Percentiles rank a stretch among this genome's conserved stretches.
phyloP scores from a whole-genome alignment of 1,284 basidiomycete species.

The Exsudoporus floridanus region DNA sequence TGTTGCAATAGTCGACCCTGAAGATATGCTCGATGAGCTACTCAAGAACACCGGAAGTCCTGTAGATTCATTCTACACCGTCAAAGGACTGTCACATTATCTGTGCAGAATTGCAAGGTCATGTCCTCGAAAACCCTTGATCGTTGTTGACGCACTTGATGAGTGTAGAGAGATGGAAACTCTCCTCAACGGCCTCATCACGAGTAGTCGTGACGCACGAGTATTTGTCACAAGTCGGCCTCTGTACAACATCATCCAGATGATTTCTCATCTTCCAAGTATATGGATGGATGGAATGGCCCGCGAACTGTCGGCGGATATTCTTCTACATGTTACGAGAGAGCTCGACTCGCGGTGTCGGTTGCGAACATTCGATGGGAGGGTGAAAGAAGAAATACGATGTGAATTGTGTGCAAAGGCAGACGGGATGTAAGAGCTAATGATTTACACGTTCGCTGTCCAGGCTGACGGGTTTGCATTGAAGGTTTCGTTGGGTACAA shows the following conservation, averaged over 20 bases:
- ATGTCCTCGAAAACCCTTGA: slow-evolving; percentile 3
- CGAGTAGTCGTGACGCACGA: neutral
- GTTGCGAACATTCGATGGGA: neutral
- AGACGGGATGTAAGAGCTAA: slow-evolving; percentile 5
- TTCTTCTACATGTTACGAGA: slow-evolving; percentile 1
- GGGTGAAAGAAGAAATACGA: slow-evolving; percentile 7
- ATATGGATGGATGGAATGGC: slow-evolving; percentile 11
- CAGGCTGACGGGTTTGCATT: neutral
- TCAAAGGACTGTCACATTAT: neutral
- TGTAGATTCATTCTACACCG: slow-evolving; percentile 4
- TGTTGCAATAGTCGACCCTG: neutral
- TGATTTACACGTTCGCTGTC: too few species aligned
- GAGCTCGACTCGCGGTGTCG: slow-evolving; percentile 7
- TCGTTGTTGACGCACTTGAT: slow-evolving; percentile 15
- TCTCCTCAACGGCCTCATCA: slow-evolving; percentile 3
- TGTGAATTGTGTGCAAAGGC: neutral
- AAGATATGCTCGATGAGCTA: slow-evolving; percentile 6
- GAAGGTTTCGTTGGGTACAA: slow-evolving; percentile 18
- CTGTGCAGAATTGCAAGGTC: slow-evolving; percentile 1
- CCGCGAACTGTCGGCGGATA: slow-evolving; percentile 3
- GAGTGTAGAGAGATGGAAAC: slow-evolving; percentile 10
- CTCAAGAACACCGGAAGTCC: slow-evolving; percentile 3
- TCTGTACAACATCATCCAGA: neutral
- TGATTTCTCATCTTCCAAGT: neutral
- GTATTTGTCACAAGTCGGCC: slow-evolving; percentile 12